phyloP scores from a whole-genome alignment of 176 grass and related monocot species.

The barley (Hordeum vulgare) region DNA sequence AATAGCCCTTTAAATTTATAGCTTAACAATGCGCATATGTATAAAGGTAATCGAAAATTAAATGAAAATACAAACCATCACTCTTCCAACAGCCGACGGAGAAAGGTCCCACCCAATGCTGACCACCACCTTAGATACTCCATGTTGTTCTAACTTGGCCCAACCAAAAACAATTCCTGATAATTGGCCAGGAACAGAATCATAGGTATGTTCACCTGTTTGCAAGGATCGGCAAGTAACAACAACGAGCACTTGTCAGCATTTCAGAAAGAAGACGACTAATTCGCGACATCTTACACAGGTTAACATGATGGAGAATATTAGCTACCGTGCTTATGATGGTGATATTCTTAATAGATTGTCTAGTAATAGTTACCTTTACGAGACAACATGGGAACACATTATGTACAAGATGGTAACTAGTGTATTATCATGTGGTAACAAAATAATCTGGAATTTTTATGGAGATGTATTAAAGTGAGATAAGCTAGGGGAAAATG shows the following conservation, averaged over 20 bases:
- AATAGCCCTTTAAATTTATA: background rate
- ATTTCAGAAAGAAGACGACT: background rate
- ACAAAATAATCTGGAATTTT: background rate
- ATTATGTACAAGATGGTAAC: background rate
- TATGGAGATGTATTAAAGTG: background rate
- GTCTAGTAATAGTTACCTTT: background rate
- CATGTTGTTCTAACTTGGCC: slow-evolving; percentile 40
- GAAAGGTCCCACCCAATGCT: slow-evolving; percentile 64
- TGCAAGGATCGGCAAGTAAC: slow-evolving; percentile 3
- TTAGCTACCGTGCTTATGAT: background rate
- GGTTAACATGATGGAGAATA: background rate
- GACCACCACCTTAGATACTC: slow-evolving; percentile 41
- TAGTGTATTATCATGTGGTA: background rate
- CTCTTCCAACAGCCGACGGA: slow-evolving; percentile 26
- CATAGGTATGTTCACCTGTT: slow-evolving; percentile 46
- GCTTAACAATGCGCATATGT: background rate
- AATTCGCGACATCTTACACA: background rate
- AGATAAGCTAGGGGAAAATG: background rate
- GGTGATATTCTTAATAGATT: background rate
- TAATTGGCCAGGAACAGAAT: slow-evolving; percentile 58
- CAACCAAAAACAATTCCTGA: slow-evolving; percentile 69
- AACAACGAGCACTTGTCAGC: background rate
- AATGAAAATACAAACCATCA: slow-evolving; percentile 36
- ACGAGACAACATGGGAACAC: background rate
- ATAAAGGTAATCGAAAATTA: background rate